Base-by-base conservation (phyloP, 192 early-diverging fungal genomes). In the Irineochytrium annulatum region DNA sequence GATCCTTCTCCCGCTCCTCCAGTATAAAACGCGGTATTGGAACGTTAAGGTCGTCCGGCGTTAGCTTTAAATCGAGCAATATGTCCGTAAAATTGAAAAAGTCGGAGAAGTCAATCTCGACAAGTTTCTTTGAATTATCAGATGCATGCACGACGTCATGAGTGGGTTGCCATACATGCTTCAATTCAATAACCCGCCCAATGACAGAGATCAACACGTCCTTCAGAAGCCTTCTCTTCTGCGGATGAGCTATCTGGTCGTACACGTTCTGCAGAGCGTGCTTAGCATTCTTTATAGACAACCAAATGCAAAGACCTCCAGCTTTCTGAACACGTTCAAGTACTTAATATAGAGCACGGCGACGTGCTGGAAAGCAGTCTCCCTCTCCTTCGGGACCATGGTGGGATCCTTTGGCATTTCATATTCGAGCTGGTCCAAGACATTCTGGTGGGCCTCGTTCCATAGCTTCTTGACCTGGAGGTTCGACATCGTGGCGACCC, bases 161-260 rank as follows among this genome's bases (percentile, higher is more conserved):
- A 43, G 59, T 4, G 28, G 24, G 26, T 22, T 3, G 61, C 17
- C 60, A 60, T 73, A 82, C 82, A 59, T 73, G 77, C 62, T 81
- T 82, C 32, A 84, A 52, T 55, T 85, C 83, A 8, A 85, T 28
- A 2, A 84, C 26, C 17, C 83, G 68, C 13, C 78, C 77, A 34
- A 84, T 75, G 27, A 73, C 62, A 14, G 75, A 75, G 13, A 80
- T 39, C 0, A 85, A 48, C 11, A 78, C 73, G 35, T 78, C 78
- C 29, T 63, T 64, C 35, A 85, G 52, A 34, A 85, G 58, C 32
- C 80, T 56, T n/a, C 81, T 45, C 52, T 85, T 85, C 60, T 85
- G 83, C 0, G 83, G 83, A 65, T 85, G 83, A 16, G 84, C 62
- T 14, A 81, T 74, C 48, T 81, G 75, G 59, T 85, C 79, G 49